Percentiles rank a stretch among this genome's conserved stretches.
Conservation (phyloP, 2,329 filamentous ascomycete genomes). For the Ascochyta clinopodiicola region DNA sequence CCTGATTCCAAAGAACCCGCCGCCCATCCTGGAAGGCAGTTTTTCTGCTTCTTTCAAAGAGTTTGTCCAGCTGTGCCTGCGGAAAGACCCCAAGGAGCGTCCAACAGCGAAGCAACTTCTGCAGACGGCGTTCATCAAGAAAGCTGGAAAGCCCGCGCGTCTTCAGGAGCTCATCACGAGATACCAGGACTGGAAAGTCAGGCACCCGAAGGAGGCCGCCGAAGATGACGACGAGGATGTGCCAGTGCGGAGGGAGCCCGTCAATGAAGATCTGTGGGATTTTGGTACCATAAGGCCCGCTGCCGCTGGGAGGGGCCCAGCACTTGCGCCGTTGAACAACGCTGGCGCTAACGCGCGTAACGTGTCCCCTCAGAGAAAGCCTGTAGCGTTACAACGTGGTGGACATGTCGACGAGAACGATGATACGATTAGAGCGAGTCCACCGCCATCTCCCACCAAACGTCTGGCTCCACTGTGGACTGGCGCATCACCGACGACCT, state of each 20-base stretch:
- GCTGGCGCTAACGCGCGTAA: slow-evolving; percentile 77
- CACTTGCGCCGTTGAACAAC: slow-evolving; percentile 76
- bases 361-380: slow-evolving; percentile 43
- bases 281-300: slow-evolving; percentile 92
- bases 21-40: slow-evolving; percentile 70
- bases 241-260: slow-evolving; percentile 51
- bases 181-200: slow-evolving; percentile 83
- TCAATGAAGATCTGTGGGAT: slow-evolving; percentile 93
- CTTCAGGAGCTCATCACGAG: slow-evolving; percentile 94
- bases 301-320: slow-evolving; percentile 58
- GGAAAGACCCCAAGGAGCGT: slow-evolving; percentile 86
- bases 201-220: slow-evolving; percentile 73
- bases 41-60: slow-evolving; percentile 59
- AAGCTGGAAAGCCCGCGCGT: slow-evolving; percentile 95
- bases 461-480: slow-evolving; percentile 38
- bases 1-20: slow-evolving; percentile 91
- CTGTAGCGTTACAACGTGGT: slow-evolving; percentile 32
- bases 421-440: slow-evolving; percentile 43
- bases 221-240: slow-evolving; percentile 49
- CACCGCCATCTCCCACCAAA: slow-evolving; percentile 54
- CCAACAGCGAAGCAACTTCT: slow-evolving; percentile 86
- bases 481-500: slow-evolving; percentile 47
- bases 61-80: slow-evolving; percentile 71
- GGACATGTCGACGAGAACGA: slow-evolving; percentile 48
- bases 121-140: slow-evolving; percentile 87